Evolutionary conservation across 2,329 filamentous ascomycete genomes (phyloP), one percentile per base, ranked within the genome.

Genomic region (Chrysosporium keratinophilum): DNA sequence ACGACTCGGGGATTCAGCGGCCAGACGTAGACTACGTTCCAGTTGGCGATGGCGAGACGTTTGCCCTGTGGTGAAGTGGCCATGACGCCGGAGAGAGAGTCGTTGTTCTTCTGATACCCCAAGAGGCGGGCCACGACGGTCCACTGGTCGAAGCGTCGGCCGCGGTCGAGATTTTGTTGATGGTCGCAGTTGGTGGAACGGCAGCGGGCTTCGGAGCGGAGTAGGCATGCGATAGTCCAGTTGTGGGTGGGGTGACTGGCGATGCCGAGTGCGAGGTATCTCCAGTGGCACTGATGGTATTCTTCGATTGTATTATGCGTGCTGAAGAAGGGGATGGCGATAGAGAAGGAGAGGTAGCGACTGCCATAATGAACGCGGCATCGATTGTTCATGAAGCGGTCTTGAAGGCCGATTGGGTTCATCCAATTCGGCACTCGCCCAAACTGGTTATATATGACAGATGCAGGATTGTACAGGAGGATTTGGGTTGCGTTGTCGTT

Each of bases 1-100:
- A 74, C 53, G 39, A 61, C 65, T n/a, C 55, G 39, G 1, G 72
- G 71, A 19, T 70, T 61, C 47, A 74, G 34, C 2, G 67, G 61
- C 68, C 71, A 74, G 23, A 74, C 54, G 14, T 69, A 68, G 17
- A 74, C 53, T 0, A 62, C 63, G 48, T 73, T 69, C 71, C 71
- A 74, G 42, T 68, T 69, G 4, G 67, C 67, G 33, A 72, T 63
- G 3, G 71, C 72, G 46, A 74, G 61, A 3, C 71, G 65, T 34
- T 68, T 71, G 9, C 69, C 68, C 4, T 47, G 23, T 7, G 54
- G 58, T 1, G 70, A 71, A 10, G 67, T 46, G 12, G 70, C 67
- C 12, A 72, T 63, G 23, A 65, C 62, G n/a, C 69, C 68, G 10
- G 69, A 68, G 11, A 71, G 59, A 28, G 64, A 71, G 15, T 56